Conservation (phyloP, 129 eudicot genomes). For the Pittosporum tobira region DNA sequence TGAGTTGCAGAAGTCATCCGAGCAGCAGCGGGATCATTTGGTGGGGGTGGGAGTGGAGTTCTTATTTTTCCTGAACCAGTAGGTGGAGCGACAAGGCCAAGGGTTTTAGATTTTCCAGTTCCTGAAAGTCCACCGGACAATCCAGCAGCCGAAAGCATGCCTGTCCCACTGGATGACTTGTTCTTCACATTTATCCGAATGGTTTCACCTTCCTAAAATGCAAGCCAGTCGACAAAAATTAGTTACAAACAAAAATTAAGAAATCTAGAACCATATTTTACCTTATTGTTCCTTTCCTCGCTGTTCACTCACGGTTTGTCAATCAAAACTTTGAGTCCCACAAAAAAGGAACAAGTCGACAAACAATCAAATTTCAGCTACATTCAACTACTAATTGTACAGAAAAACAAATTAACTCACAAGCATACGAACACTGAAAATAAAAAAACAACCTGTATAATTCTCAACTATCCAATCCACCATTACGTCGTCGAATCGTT, state of each 20-base stretch:
- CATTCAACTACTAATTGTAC: background rate
- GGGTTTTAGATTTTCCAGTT: constrained; percentile 47
- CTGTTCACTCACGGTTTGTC: no score
- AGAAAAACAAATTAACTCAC: no score
- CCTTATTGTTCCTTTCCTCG: background rate
- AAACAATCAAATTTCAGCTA: background rate
- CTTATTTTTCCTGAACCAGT: constrained; percentile 51
- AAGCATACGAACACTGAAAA: no score
- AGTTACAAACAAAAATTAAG: background rate
- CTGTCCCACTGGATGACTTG: constrained; percentile 75
- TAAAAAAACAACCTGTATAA: no score
- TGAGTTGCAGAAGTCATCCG: constrained; percentile 43
- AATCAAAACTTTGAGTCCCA: background rate
- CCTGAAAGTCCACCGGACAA: constrained; percentile 50
- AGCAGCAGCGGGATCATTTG: constrained; percentile 82
- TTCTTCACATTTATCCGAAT: constrained; percentile 88
- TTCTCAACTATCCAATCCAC: no score
- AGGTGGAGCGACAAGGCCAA: constrained; percentile 84
- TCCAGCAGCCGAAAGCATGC: constrained; percentile 90
- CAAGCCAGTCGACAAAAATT: constrained; percentile 10
- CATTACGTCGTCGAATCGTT: no score
- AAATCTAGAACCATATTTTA: no score
- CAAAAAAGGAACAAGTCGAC: no score
- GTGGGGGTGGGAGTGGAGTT: constrained; percentile 94
- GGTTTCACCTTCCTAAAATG: constrained; percentile 89